phyloP scores from a whole-genome alignment of 805 yeast species.

The Tetrapisispora nanseiensis region DNA sequence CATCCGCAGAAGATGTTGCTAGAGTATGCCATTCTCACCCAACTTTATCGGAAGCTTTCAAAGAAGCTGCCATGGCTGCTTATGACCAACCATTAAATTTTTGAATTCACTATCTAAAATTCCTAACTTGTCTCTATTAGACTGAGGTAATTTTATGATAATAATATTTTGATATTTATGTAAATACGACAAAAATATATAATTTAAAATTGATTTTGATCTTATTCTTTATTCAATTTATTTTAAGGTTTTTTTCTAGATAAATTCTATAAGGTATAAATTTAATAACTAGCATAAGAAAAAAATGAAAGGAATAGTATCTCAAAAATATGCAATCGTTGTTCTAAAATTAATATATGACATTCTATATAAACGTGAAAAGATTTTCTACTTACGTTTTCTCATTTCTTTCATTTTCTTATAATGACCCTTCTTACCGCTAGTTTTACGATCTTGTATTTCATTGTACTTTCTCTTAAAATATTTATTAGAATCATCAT shows the following conservation, averaged over 20 bases:
- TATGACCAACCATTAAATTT: conserved; percentile 85
- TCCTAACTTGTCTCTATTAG: too few species aligned
- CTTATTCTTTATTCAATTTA: background rate
- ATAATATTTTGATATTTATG: background rate
- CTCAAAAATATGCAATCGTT: conserved; percentile 1
- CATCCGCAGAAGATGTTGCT: conserved; percentile 94
- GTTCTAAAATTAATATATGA: too few species aligned
- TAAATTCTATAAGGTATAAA: too few species aligned
- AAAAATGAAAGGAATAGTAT: background rate
- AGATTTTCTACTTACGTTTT: conserved; percentile 18
- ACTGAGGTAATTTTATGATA: background rate
- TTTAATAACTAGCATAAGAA: too few species aligned
- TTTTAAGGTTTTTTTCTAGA: background rate
- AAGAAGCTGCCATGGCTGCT: conserved; percentile 93
- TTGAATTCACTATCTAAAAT: conserved; percentile 1
- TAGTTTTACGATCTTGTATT: conserved; percentile 52
- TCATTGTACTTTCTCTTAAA: conserved; percentile 78
- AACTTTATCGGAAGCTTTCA: conserved; percentile 93
- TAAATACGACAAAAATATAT: background rate
- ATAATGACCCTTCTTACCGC: conserved; percentile 61
- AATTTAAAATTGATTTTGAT: background rate
- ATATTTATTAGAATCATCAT: conserved; percentile 57
- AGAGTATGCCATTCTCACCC: conserved; percentile 99
- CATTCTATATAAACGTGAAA: too few species aligned
- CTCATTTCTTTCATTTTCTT: conserved; percentile 56